phyloP scores from a whole-genome alignment of 31 red algal species.

The Bonnemaisonia californica region DNA sequence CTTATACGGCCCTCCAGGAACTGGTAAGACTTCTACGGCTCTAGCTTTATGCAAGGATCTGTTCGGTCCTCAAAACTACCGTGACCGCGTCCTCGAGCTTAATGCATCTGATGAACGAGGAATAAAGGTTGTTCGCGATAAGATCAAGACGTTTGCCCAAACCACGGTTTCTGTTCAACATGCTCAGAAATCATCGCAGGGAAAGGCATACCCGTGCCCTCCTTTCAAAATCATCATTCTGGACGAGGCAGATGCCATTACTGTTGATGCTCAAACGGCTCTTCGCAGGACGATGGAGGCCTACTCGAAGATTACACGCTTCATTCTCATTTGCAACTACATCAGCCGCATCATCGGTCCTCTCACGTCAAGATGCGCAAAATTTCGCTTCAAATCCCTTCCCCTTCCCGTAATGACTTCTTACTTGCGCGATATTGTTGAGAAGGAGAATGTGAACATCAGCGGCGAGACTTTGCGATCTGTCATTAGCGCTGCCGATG shows the following conservation, averaged over 20 bases:
- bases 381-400: conserved; percentile 85
- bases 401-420: conserved; percentile 40
- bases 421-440: conserved; percentile 41
- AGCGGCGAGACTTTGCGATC: conserved; percentile 31
- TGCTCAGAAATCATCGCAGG: conserved; percentile 8
- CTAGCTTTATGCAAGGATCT: conserved; percentile 76
- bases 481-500: conserved; percentile 45
- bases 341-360: conserved; percentile 83
- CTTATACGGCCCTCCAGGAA: conserved; percentile 93
- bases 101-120: conserved; percentile 98
- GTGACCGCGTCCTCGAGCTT: conserved; percentile 76
- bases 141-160: conserved; percentile 90
- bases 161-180: conserved; percentile 19
- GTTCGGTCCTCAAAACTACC: conserved; percentile 57
- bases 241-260: conserved; percentile 97
- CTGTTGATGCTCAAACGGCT: conserved; percentile 83
- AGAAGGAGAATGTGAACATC: conserved; percentile 48
- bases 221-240: conserved; percentile 88
- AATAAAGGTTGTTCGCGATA: conserved; percentile 84
- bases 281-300: conserved; percentile 86
- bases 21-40: conserved; percentile 87
- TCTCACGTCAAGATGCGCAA: conserved; percentile 83
- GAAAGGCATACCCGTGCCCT: conserved; percentile 28
- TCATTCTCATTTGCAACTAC: conserved; percentile 93
- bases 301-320: conserved; percentile 76